Conservation (phyloP, 352 stramenopile species). For the Phytopythium cucurbitacearum region DNA sequence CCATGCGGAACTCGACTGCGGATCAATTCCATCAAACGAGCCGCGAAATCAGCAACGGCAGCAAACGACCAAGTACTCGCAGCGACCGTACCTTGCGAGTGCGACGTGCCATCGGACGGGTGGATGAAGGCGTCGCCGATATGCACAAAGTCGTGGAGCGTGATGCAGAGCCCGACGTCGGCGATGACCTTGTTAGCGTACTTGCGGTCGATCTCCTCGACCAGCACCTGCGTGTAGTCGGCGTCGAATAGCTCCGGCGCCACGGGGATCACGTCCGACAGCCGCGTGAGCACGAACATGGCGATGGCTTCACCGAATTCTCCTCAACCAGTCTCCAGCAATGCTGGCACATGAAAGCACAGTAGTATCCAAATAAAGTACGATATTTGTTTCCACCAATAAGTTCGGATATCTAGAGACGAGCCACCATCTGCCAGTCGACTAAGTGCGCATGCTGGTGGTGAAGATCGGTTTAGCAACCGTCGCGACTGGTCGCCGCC, state of each 20-base stretch:
- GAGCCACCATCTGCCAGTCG: too few relatives aligned
- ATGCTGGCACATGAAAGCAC: too few relatives aligned
- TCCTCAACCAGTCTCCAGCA: too few relatives aligned
- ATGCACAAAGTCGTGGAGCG: constrained; percentile 87
- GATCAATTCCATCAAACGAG: neutral
- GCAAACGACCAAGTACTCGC: neutral
- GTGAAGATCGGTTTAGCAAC: too few relatives aligned
- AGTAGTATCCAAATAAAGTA: too few relatives aligned
- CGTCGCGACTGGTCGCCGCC: too few relatives aligned
- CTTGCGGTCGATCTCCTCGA: constrained; percentile 89
- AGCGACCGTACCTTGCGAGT: constrained; percentile 55
- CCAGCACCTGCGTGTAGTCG: constrained; percentile 81
- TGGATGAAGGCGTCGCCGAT: constrained; percentile 85
- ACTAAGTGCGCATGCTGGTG: too few relatives aligned
- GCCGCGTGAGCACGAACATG: constrained; percentile 84
- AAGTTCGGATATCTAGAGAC: too few relatives aligned
- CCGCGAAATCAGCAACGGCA: neutral
- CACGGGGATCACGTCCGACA: constrained; percentile 85
- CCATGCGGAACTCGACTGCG: constrained; percentile 85
- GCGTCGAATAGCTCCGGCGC: constrained; percentile 73
- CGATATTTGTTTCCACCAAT: too few relatives aligned
- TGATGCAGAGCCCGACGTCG: constrained; percentile 85
- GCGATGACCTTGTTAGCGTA: constrained; percentile 89
- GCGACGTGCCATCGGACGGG: constrained; percentile 79
- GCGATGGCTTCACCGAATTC: too few relatives aligned